Base-by-base conservation (phyloP, 345 rosid genomes). In the Linum lewisii region DNA sequence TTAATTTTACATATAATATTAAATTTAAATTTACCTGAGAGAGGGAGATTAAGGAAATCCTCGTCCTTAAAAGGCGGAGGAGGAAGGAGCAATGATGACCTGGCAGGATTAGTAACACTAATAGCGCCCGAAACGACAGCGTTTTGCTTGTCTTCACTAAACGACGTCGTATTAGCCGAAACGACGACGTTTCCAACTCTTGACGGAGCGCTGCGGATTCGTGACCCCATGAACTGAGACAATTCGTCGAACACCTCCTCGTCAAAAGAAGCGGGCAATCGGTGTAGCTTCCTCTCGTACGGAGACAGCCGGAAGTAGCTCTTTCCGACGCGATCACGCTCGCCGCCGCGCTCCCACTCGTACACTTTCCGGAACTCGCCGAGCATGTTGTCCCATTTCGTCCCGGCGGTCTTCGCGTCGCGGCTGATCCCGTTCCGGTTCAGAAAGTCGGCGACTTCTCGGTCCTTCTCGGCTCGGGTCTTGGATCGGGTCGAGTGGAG, bases 361-460 rank as follows among this genome's bases (percentile, higher is more conserved):
- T 81, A 78, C 3, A 93, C 99, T 64, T 89, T 93, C 65, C 97
- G 76, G 44, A 89, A 93, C 75, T 93, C 99, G 14, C 99, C 99
- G 64, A 93, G 73, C 99, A 93, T 93, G 67, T 93, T 93, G 71
- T 93, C 99, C 99, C 99, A 93, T 64, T 93, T 93, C 9, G 99
- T 93, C 26, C 97, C 95, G 9, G 99, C 94, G 3, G 95, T 93
- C 73, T 93, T 93, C 3, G 97, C 80, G 63, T 93, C 99, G 59
- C 99, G 77, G 59, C 76, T 85, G 20, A 93, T 70, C 2, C 95
- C 97, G 19, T 93, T 91, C 23, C 76, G 78, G 72, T 82, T 83
- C 66, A 93, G 57, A 65, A 73, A 93, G 63, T 87, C 99, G 0
- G 97, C 96, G n/a, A 93, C 99, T 61, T 89, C 97, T 53, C 80